Conservation (phyloP, 2,329 filamentous ascomycete species). For the Xylaria sp. region DNA sequence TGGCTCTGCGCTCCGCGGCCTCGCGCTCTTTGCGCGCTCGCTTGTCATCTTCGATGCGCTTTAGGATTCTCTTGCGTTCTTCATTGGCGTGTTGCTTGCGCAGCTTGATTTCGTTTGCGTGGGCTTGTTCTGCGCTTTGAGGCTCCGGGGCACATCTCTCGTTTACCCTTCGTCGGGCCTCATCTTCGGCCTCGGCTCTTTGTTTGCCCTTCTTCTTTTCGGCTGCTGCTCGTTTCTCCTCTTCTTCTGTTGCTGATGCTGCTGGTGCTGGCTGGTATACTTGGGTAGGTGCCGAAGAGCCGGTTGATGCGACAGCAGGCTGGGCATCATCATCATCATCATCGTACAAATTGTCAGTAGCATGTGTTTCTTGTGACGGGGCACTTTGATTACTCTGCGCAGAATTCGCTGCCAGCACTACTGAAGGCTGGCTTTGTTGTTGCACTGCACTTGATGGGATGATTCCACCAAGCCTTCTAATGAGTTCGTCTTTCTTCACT, state of each 20-base stretch:
- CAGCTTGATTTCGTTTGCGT: conserved; percentile 61
- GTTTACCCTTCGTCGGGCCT: conserved; percentile 56
- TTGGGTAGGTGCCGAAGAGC: conserved; percentile 28
- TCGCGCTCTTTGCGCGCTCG: conserved; percentile 70
- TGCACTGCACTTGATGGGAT: conserved; percentile 46
- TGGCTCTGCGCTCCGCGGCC: conserved; percentile 58
- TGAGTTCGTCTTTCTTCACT: conserved; percentile 73
- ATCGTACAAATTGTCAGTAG: conserved; percentile 38
- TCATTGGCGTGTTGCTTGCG: conserved; percentile 73
- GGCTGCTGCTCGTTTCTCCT: conserved; percentile 59
- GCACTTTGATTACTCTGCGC: conserved; percentile 22
- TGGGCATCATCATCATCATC: conserved; percentile 36
- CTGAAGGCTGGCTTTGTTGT: conserved; percentile 26
- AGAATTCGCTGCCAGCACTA: conserved; percentile 21
- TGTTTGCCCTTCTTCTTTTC: conserved; percentile 60
- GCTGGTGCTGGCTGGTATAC: conserved; percentile 44
- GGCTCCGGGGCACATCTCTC: conserved; percentile 47
- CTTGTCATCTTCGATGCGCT: conserved; percentile 81
- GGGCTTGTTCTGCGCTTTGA: conserved; percentile 44
- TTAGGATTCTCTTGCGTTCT: conserved; percentile 77
- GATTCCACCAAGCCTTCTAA: conserved; percentile 62
- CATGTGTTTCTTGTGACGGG: conserved; percentile 26
- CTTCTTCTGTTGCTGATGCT: conserved; percentile 56
- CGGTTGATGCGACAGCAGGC: conserved; percentile 16
- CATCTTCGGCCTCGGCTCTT: conserved; percentile 59